Evolutionary conservation across 192 early-diverging fungal genomes (phyloP).

Genomic region (Linnemannia zychae): DNA sequence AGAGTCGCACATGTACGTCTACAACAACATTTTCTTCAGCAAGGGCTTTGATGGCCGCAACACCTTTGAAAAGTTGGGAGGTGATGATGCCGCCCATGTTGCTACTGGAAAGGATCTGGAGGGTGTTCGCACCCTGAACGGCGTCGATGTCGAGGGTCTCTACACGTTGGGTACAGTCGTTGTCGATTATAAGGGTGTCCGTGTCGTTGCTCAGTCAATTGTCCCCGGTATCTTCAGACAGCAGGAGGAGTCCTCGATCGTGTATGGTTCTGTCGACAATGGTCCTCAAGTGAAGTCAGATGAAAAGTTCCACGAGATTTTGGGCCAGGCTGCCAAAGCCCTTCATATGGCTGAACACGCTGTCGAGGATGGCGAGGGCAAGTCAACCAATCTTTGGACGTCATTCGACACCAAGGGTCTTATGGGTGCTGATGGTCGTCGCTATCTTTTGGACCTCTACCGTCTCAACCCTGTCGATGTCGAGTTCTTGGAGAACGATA

Average conservation of each 20-base stretch:
- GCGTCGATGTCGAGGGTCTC: constrained; percentile 82
- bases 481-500: constrained; percentile 85
- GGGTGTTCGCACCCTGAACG: constrained; percentile 83
- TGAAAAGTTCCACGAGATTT: constrained; percentile 79
- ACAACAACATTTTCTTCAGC: constrained; percentile 97
- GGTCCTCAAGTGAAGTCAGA: constrained; percentile 81
- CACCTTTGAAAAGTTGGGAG: constrained; percentile 85
- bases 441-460: constrained; percentile 94
- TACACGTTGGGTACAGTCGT: constrained; percentile 92
- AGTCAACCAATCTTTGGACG: constrained; percentile 75
- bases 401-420: constrained; percentile 95
- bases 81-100: constrained; percentile 91
- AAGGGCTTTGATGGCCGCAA: constrained; percentile 91
- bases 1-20: constrained; percentile 89
- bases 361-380: constrained; percentile 78
- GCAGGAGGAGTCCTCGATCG: constrained; percentile 81
- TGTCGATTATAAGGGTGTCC: constrained; percentile 92
- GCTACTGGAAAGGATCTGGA: constrained; percentile 96
- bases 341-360: constrained; percentile 86
- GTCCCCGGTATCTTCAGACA: constrained; percentile 85
- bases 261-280: constrained; percentile 94
- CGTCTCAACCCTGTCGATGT: constrained; percentile 93
- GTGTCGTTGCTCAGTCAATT: constrained; percentile 94
- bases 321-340: constrained; percentile 79
- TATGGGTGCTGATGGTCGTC: constrained; percentile 90